Evolutionary conservation across 352 stramenopile species (phyloP).

Genomic region (Globisporangium nunn): DNA sequence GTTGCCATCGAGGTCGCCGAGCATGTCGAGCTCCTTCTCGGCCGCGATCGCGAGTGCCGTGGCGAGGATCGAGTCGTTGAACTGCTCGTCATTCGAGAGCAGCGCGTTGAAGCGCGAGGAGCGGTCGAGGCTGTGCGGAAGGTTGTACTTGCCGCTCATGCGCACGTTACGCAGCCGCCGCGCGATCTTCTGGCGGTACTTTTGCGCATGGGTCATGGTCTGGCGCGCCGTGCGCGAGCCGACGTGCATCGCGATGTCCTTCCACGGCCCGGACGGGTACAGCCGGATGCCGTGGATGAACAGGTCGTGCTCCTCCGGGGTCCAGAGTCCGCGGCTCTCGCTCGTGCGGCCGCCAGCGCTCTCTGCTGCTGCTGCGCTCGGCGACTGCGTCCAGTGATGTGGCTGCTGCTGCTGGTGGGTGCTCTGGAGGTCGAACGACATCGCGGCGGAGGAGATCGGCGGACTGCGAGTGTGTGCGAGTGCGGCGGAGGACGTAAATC

Average conservation of each 20-base stretch:
- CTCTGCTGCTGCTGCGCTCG: slow-evolving; percentile 13
- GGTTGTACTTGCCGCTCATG: slow-evolving; percentile 54
- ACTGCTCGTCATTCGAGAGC: slow-evolving; percentile 67
- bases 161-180: slow-evolving; percentile 61
- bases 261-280: slow-evolving; percentile 71
- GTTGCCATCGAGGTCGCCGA: slow-evolving; percentile 33
- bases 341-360: slow-evolving; percentile 22
- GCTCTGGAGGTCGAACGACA: slow-evolving; percentile 15
- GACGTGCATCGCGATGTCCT: slow-evolving; percentile 69
- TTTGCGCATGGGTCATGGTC: slow-evolving; percentile 80
- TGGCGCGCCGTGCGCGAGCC: slow-evolving; percentile 64
- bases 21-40: slow-evolving; percentile 62
- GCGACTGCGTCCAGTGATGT: slow-evolving; percentile 10
- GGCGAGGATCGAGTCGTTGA: slow-evolving; percentile 74
- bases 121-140: slow-evolving; percentile 61
- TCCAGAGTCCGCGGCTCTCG: slow-evolving; percentile 66
- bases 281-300: slow-evolving; percentile 75
- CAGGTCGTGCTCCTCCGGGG: slow-evolving; percentile 60
- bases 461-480: not conserved
- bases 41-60: slow-evolving; percentile 68
- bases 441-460: not conserved
- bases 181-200: slow-evolving; percentile 82
- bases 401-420: slow-evolving; percentile 1
- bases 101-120: slow-evolving; percentile 69
- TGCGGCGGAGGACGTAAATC: slow-evolving; percentile 32